Percentiles rank a stretch among this genome's conserved stretches.
Evolutionary conservation across 163 green algal genomes (phyloP).

Genomic region (Scenedesmus sp.): DNA sequence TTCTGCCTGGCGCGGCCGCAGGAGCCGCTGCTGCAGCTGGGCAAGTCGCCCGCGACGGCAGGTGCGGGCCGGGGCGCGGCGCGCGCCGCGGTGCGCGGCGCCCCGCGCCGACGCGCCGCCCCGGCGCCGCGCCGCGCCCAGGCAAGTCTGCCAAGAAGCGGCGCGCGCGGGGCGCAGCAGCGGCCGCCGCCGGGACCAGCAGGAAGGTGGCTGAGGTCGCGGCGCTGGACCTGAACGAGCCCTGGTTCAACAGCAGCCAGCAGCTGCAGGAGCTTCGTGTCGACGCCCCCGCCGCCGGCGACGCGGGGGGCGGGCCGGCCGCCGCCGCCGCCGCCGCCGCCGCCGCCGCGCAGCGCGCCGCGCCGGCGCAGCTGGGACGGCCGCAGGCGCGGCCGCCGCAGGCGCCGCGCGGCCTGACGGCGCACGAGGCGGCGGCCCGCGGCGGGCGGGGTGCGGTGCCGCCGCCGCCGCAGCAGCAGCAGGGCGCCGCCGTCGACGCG

Average conservation of each 20-base stretch:
- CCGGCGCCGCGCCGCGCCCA: background rate
- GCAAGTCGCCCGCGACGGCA: conserved; percentile 31
- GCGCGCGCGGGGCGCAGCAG: background rate
- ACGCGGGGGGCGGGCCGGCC: background rate
- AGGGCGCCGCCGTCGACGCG: background rate
- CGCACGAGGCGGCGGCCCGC: conserved; percentile 8
- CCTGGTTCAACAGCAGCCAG: conserved; percentile 30
- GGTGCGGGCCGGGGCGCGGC: background rate
- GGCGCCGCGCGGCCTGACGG: conserved; percentile 14
- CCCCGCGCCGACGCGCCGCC: too few relatives aligned
- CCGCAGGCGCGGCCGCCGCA: background rate
- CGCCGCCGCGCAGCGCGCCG: background rate
- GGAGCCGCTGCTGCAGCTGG: conserved; percentile 22
- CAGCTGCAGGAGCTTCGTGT: conserved; percentile 36
- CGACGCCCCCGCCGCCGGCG: background rate
- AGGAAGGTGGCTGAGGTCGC: conserved; percentile 26
- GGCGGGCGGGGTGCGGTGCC: too few relatives aligned
- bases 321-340: background rate
- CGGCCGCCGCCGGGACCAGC: conserved; percentile 12
- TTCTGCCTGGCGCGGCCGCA: background rate
- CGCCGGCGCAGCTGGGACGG: background rate
- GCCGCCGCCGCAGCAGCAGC: too few relatives aligned
- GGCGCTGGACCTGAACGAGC: conserved; percentile 21
- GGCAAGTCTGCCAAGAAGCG: conserved; percentile 25
- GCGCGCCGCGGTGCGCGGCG: background rate